Percentiles rank a stretch among this genome's conserved stretches.
Evolutionary conservation across 2,329 filamentous ascomycete species (phyloP).

Genomic region (Diaporthe amygdali): DNA sequence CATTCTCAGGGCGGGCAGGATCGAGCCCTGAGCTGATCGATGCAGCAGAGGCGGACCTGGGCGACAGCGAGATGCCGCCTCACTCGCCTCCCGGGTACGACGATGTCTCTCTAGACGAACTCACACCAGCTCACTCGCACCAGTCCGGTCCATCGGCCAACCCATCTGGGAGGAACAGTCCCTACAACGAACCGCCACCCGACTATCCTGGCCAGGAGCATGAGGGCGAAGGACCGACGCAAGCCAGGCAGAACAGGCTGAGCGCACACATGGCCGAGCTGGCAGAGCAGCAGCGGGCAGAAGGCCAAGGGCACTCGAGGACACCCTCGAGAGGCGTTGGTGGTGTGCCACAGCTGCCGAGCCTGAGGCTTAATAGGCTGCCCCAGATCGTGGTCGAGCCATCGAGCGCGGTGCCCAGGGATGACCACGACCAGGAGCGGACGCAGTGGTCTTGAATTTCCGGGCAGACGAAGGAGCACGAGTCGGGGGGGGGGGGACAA

Average conservation of each 20-base stretch:
- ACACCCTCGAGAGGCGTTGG: constrained; percentile 41
- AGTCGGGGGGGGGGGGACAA: neutral
- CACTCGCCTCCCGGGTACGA: constrained; percentile 59
- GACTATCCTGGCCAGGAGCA: constrained; percentile 49
- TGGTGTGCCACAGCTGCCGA: constrained; percentile 55
- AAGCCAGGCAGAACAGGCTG: constrained; percentile 37
- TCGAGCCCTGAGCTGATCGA: constrained; percentile 60
- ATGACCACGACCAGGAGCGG: constrained; percentile 18
- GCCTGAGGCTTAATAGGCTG: constrained; percentile 52
- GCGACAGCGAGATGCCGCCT: constrained; percentile 49
- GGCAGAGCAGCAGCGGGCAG: constrained; percentile 23
- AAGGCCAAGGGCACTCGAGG: constrained; percentile 17
- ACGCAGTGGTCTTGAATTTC: neutral
- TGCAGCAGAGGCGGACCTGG: constrained; percentile 48
- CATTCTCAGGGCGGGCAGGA: constrained; percentile 45
- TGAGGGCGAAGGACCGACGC: constrained; percentile 24
- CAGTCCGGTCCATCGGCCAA: constrained; percentile 7
- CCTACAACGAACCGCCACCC: constrained; percentile 55
- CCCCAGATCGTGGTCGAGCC: constrained; percentile 66
- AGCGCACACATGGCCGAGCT: constrained; percentile 39
- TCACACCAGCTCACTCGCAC: constrained; percentile 34
- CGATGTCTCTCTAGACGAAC: constrained; percentile 50
- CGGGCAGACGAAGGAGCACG: no score
- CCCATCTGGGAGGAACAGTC: constrained; percentile 44
- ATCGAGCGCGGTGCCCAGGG: constrained; percentile 44